phyloP scores from a whole-genome alignment of 2,329 filamentous ascomycete genomes.

The Microascus cirrosus region DNA sequence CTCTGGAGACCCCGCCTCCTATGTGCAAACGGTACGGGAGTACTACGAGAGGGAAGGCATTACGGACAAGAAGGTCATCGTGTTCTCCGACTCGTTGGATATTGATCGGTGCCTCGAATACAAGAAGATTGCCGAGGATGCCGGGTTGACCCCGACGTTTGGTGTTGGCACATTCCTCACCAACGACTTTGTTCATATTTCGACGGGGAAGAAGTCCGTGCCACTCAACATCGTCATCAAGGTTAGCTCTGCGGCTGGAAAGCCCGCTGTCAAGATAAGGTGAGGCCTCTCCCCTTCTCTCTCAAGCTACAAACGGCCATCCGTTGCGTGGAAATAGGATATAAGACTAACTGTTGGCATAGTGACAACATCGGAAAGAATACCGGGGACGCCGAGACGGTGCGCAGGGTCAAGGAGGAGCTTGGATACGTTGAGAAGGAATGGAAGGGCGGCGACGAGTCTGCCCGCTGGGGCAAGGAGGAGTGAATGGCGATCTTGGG shows the following conservation, averaged over 20 bases:
- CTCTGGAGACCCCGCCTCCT: slow-evolving; percentile 73
- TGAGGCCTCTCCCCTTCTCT: slow-evolving; percentile 10
- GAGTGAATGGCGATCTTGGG: too few relatives aligned
- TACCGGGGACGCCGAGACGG: slow-evolving; percentile 70
- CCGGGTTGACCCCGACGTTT: slow-evolving; percentile 77
- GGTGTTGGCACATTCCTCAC: slow-evolving; percentile 94
- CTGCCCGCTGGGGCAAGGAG: slow-evolving; percentile 60
- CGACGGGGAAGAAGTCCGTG: slow-evolving; percentile 68
- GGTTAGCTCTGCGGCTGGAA: slow-evolving; percentile 71
- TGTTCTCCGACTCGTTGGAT: slow-evolving; percentile 92
- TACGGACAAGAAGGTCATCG: slow-evolving; percentile 72
- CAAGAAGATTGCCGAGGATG: slow-evolving; percentile 68
- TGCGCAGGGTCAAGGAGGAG: slow-evolving; percentile 72
- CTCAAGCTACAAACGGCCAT: background rate
- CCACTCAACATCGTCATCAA: slow-evolving; percentile 98
- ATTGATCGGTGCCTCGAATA: slow-evolving; percentile 87
- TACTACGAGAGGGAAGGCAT: slow-evolving; percentile 74
- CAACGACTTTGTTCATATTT: slow-evolving; percentile 74
- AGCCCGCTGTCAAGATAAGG: slow-evolving; percentile 82
- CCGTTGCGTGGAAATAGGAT: background rate
- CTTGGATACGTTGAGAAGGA: slow-evolving; percentile 78
- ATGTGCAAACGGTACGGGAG: slow-evolving; percentile 64
- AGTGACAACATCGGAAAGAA: slow-evolving; percentile 87
- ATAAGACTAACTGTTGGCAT: background rate
- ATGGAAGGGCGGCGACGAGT: slow-evolving; percentile 79